Evolutionary conservation across 1,139 yeast species (phyloP).

Genomic region (Pichia sp.): DNA sequence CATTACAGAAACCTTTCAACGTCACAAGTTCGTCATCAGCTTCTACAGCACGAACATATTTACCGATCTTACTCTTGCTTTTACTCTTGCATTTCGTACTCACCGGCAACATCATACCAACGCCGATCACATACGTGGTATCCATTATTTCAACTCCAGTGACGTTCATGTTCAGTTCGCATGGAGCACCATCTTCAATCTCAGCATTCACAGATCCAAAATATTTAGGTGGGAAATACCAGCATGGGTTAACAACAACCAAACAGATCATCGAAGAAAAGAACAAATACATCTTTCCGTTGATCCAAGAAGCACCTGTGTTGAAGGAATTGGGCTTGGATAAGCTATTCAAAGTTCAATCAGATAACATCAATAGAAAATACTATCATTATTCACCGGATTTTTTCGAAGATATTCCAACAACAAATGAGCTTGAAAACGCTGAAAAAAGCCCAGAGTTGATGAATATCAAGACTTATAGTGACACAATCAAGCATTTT

Average conservation of each 20-base stretch:
- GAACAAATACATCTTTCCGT: slow-evolving; percentile 60
- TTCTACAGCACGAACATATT: slow-evolving; percentile 4
- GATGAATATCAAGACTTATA: slow-evolving; percentile 30
- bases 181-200: slow-evolving; percentile 9
- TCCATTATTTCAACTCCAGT: slow-evolving; percentile 5
- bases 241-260: slow-evolving; percentile 14
- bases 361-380: slow-evolving; percentile 39
- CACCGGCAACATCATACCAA: slow-evolving; percentile 11
- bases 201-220: slow-evolving; percentile 10
- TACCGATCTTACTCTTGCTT: slow-evolving; percentile 8
- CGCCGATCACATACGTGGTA: neutral
- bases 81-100: slow-evolving; percentile 8
- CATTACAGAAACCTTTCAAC: slow-evolving; percentile 4
- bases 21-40: neutral
- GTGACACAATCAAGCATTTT: slow-evolving; percentile 56
- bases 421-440: neutral
- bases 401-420: slow-evolving; percentile 15
- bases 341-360: slow-evolving; percentile 42
- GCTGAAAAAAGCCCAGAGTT: slow-evolving; percentile 27
- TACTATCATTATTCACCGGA: slow-evolving; percentile 41
- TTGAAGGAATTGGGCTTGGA: slow-evolving; percentile 55
- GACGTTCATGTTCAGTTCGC: neutral
- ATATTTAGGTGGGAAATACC: slow-evolving; percentile 7
- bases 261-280: slow-evolving; percentile 43
- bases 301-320: slow-evolving; percentile 61